phyloP scores from a whole-genome alignment of 208 protist genomes.

The Naegleria gruberi region DNA sequence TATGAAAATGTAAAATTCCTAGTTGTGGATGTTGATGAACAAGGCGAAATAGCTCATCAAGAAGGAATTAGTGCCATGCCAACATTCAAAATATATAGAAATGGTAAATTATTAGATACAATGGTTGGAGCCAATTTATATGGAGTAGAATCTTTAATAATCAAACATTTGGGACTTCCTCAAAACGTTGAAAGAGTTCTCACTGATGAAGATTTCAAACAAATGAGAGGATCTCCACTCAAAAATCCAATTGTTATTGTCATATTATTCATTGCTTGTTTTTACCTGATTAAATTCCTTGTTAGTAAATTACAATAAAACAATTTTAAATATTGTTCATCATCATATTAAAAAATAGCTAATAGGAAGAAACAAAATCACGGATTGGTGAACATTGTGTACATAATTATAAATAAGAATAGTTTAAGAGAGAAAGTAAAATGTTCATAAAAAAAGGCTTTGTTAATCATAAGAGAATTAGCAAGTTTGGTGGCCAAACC shows the following conservation, averaged over 20 bases:
- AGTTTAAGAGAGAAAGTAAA: too few species aligned
- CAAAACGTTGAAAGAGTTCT: not conserved
- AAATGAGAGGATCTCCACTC: not conserved
- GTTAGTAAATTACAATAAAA: too few species aligned
- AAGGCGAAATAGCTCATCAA: not conserved
- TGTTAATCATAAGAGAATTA: too few species aligned
- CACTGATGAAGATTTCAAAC: not conserved
- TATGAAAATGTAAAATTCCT: not conserved
- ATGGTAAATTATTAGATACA: not conserved
- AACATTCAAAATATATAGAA: not conserved
- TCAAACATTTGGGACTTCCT: not conserved
- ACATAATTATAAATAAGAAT: too few species aligned
- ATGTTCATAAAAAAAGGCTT: too few species aligned
- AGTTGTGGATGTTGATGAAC: not conserved
- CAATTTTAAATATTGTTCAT: too few species aligned
- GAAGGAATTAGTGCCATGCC: not conserved
- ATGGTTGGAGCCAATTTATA: not conserved
- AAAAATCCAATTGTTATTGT: not conserved
- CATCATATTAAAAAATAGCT: too few species aligned
- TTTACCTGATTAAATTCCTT: too few species aligned
- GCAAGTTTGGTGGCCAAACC: too few species aligned
- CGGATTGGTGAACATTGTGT: too few species aligned
- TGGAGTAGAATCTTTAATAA: not conserved
- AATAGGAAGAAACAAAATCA: too few species aligned
- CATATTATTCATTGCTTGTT: not conserved